Evolutionary conservation across 2,329 filamentous ascomycete species (phyloP).

Genomic region (Periconia macrospinosa): DNA sequence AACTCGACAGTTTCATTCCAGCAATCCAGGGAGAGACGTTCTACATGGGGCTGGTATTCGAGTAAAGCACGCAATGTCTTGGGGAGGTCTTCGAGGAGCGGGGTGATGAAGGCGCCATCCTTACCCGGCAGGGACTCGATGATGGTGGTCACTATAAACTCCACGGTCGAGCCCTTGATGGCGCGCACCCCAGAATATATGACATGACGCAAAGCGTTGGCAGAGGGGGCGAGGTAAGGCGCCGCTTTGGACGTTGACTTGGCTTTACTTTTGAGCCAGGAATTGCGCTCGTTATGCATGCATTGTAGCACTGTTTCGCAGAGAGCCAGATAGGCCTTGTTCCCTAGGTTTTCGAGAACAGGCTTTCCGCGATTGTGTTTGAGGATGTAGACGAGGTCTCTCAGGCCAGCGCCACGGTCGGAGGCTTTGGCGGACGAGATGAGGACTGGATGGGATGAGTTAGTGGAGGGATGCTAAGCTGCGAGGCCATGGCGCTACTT

Average conservation of each 20-base stretch:
- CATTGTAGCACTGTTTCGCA: conserved; percentile 79
- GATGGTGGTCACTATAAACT: conserved; percentile 79
- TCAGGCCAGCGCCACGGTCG: conserved; percentile 55
- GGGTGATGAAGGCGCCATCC: conserved; percentile 66
- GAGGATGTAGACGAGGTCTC: conserved; percentile 59
- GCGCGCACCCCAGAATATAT: conserved; percentile 69
- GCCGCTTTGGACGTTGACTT: conserved; percentile 28
- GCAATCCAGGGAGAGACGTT: conserved; percentile 69
- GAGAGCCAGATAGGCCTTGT: conserved; percentile 79
- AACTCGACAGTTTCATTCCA: conserved; percentile 75
- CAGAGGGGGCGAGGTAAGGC: conserved; percentile 67
- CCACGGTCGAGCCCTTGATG: conserved; percentile 76
- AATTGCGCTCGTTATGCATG: conserved; percentile 67
- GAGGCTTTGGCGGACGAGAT: conserved; percentile 34
- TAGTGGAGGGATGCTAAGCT: not conserved
- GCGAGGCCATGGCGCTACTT: conserved; percentile 1
- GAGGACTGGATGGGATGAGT: conserved; percentile 20
- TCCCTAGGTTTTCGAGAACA: conserved; percentile 57
- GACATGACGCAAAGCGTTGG: conserved; percentile 70
- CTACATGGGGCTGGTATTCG: conserved; percentile 73
- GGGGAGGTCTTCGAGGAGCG: conserved; percentile 75
- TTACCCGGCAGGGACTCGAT: conserved; percentile 69
- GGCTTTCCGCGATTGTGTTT: conserved; percentile 53
- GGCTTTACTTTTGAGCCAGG: conserved; percentile 57
- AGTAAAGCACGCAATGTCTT: conserved; percentile 74